A percentile compares a stretch with the other conserved stretches of the same genome.
Conservation (phyloP, 345 rosid species). For the Barbarea vulgaris region DNA sequence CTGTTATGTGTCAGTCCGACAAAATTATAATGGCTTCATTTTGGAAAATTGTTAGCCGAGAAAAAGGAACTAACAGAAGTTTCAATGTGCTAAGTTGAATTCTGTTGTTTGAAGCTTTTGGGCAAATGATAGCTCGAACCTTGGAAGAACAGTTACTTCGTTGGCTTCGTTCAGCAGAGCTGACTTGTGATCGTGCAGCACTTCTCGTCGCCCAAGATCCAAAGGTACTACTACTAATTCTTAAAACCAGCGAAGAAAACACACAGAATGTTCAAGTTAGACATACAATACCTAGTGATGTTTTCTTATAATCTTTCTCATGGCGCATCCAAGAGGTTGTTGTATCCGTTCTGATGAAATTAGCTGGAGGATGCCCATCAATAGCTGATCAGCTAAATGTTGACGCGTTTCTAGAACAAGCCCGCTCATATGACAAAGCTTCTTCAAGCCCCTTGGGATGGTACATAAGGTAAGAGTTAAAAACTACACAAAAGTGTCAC, state of each 20-base stretch:
- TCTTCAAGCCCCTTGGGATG: constrained; percentile 88
- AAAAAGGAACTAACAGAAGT: neutral
- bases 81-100: constrained; percentile 23
- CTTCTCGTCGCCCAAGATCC: constrained; percentile 97
- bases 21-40: neutral
- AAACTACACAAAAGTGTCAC: neutral
- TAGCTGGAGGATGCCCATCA: constrained; percentile 96
- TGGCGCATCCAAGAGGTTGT: constrained; percentile 85
- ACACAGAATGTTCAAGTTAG: neutral
- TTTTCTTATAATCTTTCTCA: constrained; percentile 37
- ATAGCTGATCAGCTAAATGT: constrained; percentile 91
- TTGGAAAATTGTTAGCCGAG: neutral
- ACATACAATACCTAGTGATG: constrained; percentile 18
- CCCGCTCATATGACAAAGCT: constrained; percentile 92
- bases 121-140: constrained; percentile 78
- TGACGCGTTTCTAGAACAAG: constrained; percentile 97
- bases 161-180: constrained; percentile 93
- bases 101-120: constrained; percentile 58
- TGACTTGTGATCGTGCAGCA: constrained; percentile 98
- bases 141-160: constrained; percentile 88
- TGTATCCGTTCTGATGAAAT: constrained; percentile 90
- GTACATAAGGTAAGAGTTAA: constrained; percentile 78
- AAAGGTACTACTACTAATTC: constrained; percentile 64
- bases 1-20: neutral
- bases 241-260: neutral